A percentile compares a stretch with the other conserved stretches of the same genome.
Conservation (phyloP, 306 rosid genomes). For the Macrotyloma uniflorum region DNA sequence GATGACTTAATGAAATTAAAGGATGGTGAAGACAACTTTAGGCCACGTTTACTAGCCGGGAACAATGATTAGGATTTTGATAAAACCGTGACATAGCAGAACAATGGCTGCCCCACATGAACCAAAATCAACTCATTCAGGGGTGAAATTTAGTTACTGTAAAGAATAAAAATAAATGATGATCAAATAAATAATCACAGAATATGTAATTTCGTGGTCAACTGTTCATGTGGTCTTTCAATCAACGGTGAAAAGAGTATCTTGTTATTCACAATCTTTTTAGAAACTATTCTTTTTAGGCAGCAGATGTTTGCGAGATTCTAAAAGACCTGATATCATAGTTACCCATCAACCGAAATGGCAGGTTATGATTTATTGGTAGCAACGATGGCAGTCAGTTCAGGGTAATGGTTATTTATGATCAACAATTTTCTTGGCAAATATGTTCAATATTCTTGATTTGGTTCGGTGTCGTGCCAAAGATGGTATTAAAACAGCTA, state of each 20-base stretch:
- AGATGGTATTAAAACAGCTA: background rate
- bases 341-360: background rate
- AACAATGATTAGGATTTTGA: conserved; percentile 16
- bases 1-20: conserved; percentile 36
- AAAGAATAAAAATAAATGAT: background rate
- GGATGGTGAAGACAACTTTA: conserved; percentile 2
- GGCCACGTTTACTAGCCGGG: background rate
- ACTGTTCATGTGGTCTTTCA: background rate
- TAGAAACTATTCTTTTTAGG: background rate
- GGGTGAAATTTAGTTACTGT: background rate
- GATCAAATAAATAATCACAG: background rate
- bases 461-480: background rate
- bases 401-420: background rate
- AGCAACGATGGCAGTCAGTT: background rate
- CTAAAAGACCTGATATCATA: background rate
- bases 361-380: background rate
- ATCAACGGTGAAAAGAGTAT: background rate
- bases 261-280: background rate
- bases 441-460: background rate
- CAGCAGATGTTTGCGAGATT: background rate
- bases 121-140: background rate
- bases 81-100: background rate
- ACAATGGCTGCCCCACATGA: conserved; percentile 30
- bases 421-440: background rate
- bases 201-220: background rate